Conservation (phyloP, 495 filamentous ascomycete species). For the Penicillium canariense region DNA sequence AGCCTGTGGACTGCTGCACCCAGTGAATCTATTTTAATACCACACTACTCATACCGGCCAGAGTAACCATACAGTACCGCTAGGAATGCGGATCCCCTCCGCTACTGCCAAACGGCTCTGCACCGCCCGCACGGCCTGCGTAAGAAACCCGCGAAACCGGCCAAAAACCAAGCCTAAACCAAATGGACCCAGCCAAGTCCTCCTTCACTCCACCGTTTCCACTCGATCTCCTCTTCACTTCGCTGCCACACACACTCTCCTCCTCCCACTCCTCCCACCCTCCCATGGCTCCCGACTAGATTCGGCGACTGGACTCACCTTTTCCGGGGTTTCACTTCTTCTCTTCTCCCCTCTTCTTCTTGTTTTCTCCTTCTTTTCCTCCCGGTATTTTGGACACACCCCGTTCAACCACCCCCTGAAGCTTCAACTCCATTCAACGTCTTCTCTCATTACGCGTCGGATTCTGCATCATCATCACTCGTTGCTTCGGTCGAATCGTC, state of each 20-base stretch:
- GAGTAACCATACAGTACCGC: constrained; percentile 9
- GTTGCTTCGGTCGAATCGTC: constrained; percentile 11
- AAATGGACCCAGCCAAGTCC: too few species aligned
- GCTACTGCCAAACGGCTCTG: too few species aligned
- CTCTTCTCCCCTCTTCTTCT: constrained; percentile 54
- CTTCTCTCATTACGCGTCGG: constrained; percentile 12
- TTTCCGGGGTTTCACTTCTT: constrained; percentile 46
- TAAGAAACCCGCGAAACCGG: too few species aligned
- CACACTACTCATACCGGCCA: neutral
- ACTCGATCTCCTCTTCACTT: constrained; percentile 61
- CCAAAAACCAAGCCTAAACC: too few species aligned
- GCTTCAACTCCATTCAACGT: constrained; percentile 5
- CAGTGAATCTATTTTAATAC: too few species aligned
- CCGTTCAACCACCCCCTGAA: constrained; percentile 11
- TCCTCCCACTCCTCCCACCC: constrained; percentile 52
- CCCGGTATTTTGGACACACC: constrained; percentile 39
- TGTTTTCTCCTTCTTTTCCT: constrained; percentile 58
- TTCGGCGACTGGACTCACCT: constrained; percentile 15
- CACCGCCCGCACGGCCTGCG: neutral
- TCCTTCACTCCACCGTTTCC: constrained; percentile 48
- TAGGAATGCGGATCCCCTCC: constrained; percentile 21
- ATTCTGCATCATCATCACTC: constrained; percentile 18
- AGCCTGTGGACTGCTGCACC: too few species aligned
- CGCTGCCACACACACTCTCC: constrained; percentile 45
- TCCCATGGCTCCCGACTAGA: constrained; percentile 67